Evolutionary conservation across 75 land plant genomes (phyloP), one percentile per base, ranked within the genome.

Genomic region (Isoetes taiwanensis): DNA sequence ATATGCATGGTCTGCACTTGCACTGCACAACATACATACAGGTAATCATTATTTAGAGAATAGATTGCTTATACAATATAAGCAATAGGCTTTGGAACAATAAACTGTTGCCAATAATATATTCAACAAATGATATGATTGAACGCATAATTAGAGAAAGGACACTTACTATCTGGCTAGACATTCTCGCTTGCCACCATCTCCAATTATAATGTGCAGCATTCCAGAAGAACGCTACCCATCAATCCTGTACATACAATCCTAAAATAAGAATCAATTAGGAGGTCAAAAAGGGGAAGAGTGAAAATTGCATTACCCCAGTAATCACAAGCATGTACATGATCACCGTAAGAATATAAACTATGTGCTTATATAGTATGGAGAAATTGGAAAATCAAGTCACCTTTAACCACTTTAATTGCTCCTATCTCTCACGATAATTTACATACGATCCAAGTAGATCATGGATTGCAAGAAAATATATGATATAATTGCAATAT

Each of bases 271-370:
- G n/a, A n/a, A n/a, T n/a, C n/a, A n/a, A n/a, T n/a, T n/a, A n/a
- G n/a, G n/a, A n/a, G n/a, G n/a, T n/a, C n/a, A n/a, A n/a, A n/a
- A n/a, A n/a, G n/a, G n/a, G n/a, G n/a, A n/a, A n/a, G n/a, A n/a
- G n/a, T n/a, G n/a, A n/a, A n/a, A n/a, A n/a, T n/a, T n/a, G 24
- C 26, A 19, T 4, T 72, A 90, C 87, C 56, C n/a, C 76, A 77
- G 50, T 87, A 81, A 52, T 90, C 97, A 40, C 86, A 90, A 4
- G 97, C 93, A 67, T 90, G 97, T 1, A 90, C 93, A 50, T 90
- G 97, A 0, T 93, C 97, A 74, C 84, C 55, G 86, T 72, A 1
- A 90, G 53, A 12, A 76, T 42, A 56, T 90, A 87, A 4, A 78
- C 79, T 2, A 76, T 72, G 25, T 74, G 82, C 8, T 61, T 37